phyloP scores from a whole-genome alignment of 2,329 filamentous ascomycete genomes.

The Aspergillus aculeatinus region DNA sequence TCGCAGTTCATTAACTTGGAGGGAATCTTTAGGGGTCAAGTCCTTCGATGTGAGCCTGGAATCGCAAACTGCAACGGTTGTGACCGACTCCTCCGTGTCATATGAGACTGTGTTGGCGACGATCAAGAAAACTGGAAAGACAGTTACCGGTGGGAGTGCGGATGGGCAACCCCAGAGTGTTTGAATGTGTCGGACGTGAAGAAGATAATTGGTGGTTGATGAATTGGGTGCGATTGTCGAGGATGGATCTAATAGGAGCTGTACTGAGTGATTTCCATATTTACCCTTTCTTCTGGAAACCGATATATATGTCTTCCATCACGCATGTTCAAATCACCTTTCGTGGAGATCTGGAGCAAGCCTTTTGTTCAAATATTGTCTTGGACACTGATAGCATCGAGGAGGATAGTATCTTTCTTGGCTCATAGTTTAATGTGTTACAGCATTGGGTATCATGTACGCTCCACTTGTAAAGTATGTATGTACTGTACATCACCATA shows the following conservation, averaged over 20 bases:
- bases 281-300: background rate
- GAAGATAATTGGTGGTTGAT: background rate
- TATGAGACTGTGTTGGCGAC: slow-evolving; percentile 82
- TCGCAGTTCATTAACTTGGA: background rate
- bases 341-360: too few relatives aligned
- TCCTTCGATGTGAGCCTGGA: slow-evolving; percentile 85
- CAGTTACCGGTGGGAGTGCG: slow-evolving; percentile 65
- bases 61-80: slow-evolving; percentile 75
- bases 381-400: too few relatives aligned
- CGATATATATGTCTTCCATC: background rate
- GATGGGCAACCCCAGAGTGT: slow-evolving; percentile 43
- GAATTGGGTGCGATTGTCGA: background rate
- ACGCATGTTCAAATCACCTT: background rate
- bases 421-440: background rate
- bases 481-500: slow-evolving; percentile 1
- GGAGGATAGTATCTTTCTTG: background rate
- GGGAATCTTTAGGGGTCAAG: slow-evolving; percentile 66
- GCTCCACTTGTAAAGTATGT: background rate
- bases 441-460: background rate
- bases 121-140: slow-evolving; percentile 95
- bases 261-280: background rate
- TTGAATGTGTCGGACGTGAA: slow-evolving; percentile 19
- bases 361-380: too few relatives aligned
- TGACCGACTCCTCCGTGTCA: slow-evolving; percentile 65
- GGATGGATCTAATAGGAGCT: background rate